Evolutionary conservation across 371 early-diverging fungal genomes (phyloP).

Genomic region (Conidiobolus incongruus): DNA sequence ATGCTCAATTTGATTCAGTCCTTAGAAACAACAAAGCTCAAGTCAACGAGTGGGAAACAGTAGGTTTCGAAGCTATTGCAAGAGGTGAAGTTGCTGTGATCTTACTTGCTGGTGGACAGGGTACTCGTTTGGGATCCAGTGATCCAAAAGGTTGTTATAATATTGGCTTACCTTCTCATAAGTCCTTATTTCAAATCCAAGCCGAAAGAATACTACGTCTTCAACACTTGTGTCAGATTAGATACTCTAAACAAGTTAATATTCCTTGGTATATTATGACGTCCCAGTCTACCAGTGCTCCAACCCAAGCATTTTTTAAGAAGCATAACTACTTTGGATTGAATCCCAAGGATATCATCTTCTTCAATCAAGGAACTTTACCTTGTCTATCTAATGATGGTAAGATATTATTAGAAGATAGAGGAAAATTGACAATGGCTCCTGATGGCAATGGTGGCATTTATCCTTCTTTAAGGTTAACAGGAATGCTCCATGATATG

Average conservation of each 20-base stretch:
- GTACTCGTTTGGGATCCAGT: conserved; percentile 64
- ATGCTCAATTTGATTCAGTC: conserved; percentile 44
- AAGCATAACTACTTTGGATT: conserved; percentile 41
- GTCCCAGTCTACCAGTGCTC: conserved; percentile 36
- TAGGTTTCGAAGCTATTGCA: conserved; percentile 55
- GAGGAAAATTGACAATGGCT: conserved; percentile 34
- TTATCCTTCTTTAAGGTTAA: conserved; percentile 49
- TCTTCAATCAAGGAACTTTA: conserved; percentile 42
- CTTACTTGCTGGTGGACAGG: conserved; percentile 76
- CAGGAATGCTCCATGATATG: conserved; percentile 53
- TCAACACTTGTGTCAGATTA: conserved; percentile 45
- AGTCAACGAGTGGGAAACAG: conserved; percentile 36
- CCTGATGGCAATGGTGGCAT: conserved; percentile 84
- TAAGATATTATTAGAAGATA: too few relatives aligned
- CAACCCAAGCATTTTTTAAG: conserved; percentile 36
- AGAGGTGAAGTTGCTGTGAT: conserved; percentile 79
- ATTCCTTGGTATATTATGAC: conserved; percentile 69
- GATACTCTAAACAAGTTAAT: too few relatives aligned
- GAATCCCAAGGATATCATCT: conserved; percentile 25
- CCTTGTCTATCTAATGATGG: conserved; percentile 40
- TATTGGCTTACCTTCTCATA: conserved; percentile 58
- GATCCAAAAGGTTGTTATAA: conserved; percentile 86
- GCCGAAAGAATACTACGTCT: conserved; percentile 70
- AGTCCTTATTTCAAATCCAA: conserved; percentile 76
- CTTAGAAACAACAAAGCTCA: conserved; percentile 25